These are phyloP conservation scores for Vitis amurensis DNA, from an alignment of 164 flowering plant genomes.

Conservation along the genomic window DNA sequence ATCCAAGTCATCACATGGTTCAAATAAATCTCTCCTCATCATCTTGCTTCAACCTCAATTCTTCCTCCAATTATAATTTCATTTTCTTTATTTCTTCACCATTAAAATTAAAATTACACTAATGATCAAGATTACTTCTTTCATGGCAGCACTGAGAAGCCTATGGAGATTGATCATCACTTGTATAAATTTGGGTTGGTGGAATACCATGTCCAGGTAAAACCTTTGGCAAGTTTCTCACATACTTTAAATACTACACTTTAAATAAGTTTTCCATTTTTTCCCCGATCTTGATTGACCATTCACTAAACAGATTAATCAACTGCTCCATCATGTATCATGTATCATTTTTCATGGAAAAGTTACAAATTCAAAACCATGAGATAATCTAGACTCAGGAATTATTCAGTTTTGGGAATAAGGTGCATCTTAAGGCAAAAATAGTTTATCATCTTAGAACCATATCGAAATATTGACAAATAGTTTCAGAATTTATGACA, in stretches of 20 bases:
- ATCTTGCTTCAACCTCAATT: too few species aligned
- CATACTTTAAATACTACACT: background rate
- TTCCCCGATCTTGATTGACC: too few species aligned
- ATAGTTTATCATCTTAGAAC: background rate
- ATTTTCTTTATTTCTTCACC: too few species aligned
- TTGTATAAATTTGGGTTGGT: constrained; percentile 83
- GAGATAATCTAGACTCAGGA: too few species aligned
- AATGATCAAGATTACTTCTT: constrained; percentile 1
- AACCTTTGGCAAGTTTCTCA: background rate
- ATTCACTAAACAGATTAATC: too few species aligned
- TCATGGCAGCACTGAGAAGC: constrained; percentile 51
- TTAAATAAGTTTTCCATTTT: too few species aligned
- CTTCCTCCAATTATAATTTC: too few species aligned
- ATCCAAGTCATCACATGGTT: too few species aligned
- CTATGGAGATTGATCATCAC: constrained; percentile 67
- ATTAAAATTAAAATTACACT: background rate
- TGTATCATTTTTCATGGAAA: too few species aligned
- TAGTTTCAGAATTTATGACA: background rate
- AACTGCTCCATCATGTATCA: too few species aligned
- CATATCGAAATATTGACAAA: background rate
- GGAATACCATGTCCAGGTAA: constrained; percentile 76
- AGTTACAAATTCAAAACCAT: too few species aligned
- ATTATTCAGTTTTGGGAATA: background rate
- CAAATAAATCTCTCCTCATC: too few species aligned
- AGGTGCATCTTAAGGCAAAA: background rate